phyloP scores from a whole-genome alignment of 78 protist genomes.

The Dictyostelium capitatum region DNA sequence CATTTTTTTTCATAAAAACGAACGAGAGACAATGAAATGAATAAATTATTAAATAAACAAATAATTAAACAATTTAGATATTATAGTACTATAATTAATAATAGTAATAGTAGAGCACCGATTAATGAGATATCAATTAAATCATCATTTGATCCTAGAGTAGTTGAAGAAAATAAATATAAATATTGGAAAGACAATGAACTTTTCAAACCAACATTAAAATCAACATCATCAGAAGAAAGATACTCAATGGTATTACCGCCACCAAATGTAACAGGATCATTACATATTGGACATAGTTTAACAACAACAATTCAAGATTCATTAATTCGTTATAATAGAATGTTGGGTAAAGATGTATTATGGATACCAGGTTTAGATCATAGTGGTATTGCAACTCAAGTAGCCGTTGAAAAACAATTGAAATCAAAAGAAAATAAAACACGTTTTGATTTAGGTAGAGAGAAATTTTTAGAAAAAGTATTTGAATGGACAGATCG shows the following conservation, averaged over 20 bases:
- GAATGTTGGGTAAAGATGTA: conserved; percentile 95
- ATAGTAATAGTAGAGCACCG: conserved; percentile 6
- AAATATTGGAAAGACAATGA: conserved; percentile 97
- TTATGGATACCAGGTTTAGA: conserved; percentile 99
- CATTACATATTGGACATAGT: conserved; percentile 99
- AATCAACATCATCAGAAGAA: conserved; percentile 30
- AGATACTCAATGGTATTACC: conserved; percentile 95
- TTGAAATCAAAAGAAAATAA: conserved; percentile 77
- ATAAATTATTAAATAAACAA: neutral
- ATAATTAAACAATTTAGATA: neutral
- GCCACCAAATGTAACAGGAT: conserved; percentile 99
- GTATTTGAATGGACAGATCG: conserved; percentile 98
- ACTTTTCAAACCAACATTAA: conserved; percentile 86
- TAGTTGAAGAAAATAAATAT: conserved; percentile 97
- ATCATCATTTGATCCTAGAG: conserved; percentile 88
- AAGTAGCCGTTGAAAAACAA: conserved; percentile 98
- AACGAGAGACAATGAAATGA: neutral
- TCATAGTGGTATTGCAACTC: conserved; percentile 98
- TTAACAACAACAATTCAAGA: conserved; percentile 96
- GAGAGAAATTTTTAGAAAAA: conserved; percentile 94
- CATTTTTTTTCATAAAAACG: too few species aligned
- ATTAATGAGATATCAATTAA: conserved; percentile 28
- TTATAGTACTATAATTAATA: neutral
- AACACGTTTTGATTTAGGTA: conserved; percentile 95
- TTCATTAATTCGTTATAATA: conserved; percentile 91